Percentiles rank a stretch among this genome's conserved stretches.
Conservation (phyloP, 768 basidiomycete species). For the Pisolithus sp. region DNA sequence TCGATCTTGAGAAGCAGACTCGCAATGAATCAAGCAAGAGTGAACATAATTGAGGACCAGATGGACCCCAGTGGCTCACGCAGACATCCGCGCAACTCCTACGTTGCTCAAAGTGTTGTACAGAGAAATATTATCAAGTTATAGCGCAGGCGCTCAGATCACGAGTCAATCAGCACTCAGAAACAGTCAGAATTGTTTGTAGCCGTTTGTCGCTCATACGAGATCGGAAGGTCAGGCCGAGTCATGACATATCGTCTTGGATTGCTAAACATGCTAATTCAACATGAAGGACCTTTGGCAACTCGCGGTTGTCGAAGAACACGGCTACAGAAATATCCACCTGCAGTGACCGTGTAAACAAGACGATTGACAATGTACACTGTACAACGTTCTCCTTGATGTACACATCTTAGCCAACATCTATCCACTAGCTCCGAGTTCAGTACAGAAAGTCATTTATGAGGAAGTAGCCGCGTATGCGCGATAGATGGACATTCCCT, state of each 20-base stretch:
- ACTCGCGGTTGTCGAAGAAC: no score
- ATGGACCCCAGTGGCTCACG: slow-evolving; percentile 73
- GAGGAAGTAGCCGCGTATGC: slow-evolving; percentile 17
- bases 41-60: slow-evolving; percentile 58
- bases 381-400: no score
- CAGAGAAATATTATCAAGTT: not conserved
- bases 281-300: no score
- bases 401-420: no score
- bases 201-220: slow-evolving; percentile 5
- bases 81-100: slow-evolving; percentile 43
- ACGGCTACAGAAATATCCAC: no score
- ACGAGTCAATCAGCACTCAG: slow-evolving; percentile 1
- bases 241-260: no score
- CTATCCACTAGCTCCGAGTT: no score
- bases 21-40: slow-evolving; percentile 31
- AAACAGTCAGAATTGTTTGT: slow-evolving; percentile 17
- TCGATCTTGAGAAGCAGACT: slow-evolving; percentile 12
- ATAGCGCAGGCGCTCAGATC: slow-evolving; percentile 4
- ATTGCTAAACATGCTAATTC: no score
- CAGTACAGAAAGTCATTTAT: not conserved
- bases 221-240: no score
- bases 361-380: no score
- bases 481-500: slow-evolving; percentile 19
- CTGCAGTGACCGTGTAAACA: no score
- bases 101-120: not conserved